Evolutionary conservation across 2,329 filamentous ascomycete species (phyloP), one percentile per base, ranked within the genome.

Genomic region (Hypocrella siamensis): DNA sequence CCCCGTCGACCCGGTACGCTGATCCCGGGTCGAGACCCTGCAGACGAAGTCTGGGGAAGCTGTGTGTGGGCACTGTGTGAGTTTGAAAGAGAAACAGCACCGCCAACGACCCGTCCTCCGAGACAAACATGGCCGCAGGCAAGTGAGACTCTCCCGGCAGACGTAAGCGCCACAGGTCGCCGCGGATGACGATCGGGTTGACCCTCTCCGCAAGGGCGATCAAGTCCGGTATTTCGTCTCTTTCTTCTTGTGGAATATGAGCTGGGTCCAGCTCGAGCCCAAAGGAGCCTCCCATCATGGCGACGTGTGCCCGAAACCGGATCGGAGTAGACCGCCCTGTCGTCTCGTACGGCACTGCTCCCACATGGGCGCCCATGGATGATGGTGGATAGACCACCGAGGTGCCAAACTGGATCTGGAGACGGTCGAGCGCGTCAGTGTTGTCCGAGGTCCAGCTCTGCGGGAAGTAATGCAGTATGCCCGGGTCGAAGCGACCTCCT

Each of bases 261-360:
- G 51, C 53, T 0, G 73, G 74, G 42, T 76, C 61, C 6, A 79
- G 58, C 44, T 79, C 73, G 11, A 79, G 60, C 0, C 74, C 74
- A 40, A 77, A 79, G 0, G 69, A 74, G 2, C 74, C 74, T 33
- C 74, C 74, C 73, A 77, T 77, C 56, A 76, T 70, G 6, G 74
- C 73, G 0, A 78, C 73, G 34, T 76, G 72, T 0, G 67, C 70
- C 18, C 74, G 70, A 53, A 77, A 77, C 1, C 48, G 47, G 10
- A 78, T 57, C 0, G 71, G 64, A 1, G 65, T 66, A 1, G 60
- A 66, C 15, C 74, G 67, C 0, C 56, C 49, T 0, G 70, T 74
- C 21, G 69, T 49, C 0, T 63, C 61, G 39, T 76, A 78, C 2
- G 73, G 73, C 0, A 75, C 62, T 0, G 63, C 63, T 7, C 68